Conservation (phyloP, 2,329 filamentous ascomycete genomes). For the Cladorrhinum sp. region DNA sequence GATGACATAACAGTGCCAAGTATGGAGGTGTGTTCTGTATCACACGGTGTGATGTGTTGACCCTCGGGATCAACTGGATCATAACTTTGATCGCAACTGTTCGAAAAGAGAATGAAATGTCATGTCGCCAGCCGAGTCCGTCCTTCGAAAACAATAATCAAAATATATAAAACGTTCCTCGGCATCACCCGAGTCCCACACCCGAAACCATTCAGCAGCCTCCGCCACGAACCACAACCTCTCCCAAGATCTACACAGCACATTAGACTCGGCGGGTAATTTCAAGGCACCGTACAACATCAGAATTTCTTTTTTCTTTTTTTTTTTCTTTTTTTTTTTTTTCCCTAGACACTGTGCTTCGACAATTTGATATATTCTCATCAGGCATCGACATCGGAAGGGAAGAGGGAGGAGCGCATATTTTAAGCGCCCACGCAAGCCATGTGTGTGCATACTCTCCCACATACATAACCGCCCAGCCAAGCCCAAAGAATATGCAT, state of each 20-base stretch:
- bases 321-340: too few species aligned
- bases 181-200: neutral
- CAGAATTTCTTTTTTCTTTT: neutral
- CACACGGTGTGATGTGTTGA: constrained; percentile 3
- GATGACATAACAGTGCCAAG: constrained; percentile 9
- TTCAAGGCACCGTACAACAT: neutral
- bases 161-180: neutral
- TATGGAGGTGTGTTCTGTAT: neutral
- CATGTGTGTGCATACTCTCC: neutral
- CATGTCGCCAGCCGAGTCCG: too few species aligned
- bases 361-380: neutral
- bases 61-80: neutral
- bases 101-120: too few species aligned
- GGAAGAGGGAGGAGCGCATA: too few species aligned
- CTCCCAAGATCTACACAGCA: neutral
- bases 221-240: neutral
- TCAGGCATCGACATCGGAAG: neutral
- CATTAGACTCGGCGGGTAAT: neutral
- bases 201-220: neutral
- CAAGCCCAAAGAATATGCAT: neutral
- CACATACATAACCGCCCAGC: neutral
- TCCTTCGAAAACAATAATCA: neutral
- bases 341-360: neutral
- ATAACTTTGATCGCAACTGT: too few species aligned
- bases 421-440: neutral